phyloP scores from a whole-genome alignment of 169 alveolate species.

The Plasmodium reichenowi region DNA sequence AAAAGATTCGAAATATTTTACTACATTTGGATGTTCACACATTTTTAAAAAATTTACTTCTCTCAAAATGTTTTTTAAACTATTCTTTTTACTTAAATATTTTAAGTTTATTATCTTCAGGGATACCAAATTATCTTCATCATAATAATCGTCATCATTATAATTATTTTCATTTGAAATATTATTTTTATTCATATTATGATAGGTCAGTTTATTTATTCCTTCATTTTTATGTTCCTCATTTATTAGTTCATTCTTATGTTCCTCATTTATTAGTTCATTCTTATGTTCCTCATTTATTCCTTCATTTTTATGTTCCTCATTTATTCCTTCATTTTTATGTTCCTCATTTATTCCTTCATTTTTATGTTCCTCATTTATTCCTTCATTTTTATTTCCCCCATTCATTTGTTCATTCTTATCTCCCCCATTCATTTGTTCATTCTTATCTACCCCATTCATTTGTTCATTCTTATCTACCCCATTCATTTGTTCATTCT shows the following conservation, averaged over 20 bases:
- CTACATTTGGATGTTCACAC: slow-evolving; percentile 74
- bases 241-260: no score
- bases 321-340: no score
- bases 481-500: neutral
- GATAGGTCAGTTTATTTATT: no score
- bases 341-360: no score
- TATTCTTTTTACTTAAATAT: slow-evolving; percentile 43
- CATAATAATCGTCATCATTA: slow-evolving; percentile 18
- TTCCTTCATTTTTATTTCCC: neutral
- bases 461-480: neutral
- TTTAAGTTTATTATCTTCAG: slow-evolving; percentile 35
- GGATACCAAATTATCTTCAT: slow-evolving; percentile 45
- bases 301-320: no score
- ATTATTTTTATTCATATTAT: neutral
- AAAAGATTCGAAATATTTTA: slow-evolving; percentile 76
- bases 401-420: neutral
- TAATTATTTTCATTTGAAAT: neutral
- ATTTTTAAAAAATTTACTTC: slow-evolving; percentile 74
- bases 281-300: neutral
- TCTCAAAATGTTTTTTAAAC: slow-evolving; percentile 28
- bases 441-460: neutral
- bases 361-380: neutral
- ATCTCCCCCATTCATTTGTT: neutral
- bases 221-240: no score
- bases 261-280: no score